Evolutionary conservation across 129 eudicot genomes (phyloP), one percentile per base, ranked within the genome.

Genomic region (Artemisia annua): DNA sequence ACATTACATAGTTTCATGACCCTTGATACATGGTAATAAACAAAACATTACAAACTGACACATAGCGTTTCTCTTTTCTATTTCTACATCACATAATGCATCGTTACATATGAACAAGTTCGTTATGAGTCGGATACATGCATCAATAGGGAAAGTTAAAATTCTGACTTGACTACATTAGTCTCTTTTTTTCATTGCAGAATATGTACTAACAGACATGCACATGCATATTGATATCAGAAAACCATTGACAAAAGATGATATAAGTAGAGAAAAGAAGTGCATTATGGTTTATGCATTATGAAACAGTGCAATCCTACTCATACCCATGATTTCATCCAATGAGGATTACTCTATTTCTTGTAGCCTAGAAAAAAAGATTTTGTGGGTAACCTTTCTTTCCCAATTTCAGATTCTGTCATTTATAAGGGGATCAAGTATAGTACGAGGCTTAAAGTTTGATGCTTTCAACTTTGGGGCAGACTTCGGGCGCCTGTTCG

Each of bases 301-400:
- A 69, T 10, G 20, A 69, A 49, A 69, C 20, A 49, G 49, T 77
- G 81, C 49, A 30, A 32, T 77, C 76, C 70, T 77, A 77, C 70
- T 77, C 76, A 69, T 20, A 61, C 63, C 81, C 81, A 59, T 69
- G 80, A 67, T 75, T 49, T 48, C 48, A 72, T 72, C 32, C 50
- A 19, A 39, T 32, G 57, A 55, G 58, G 65, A 53, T 51, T 19
- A 64, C 72, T 54, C 59, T 72, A 48, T 48, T 48, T 72, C 48
- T 62, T 1, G 15, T 50, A 72, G 50, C 60, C 32, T 39, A 39
- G 44, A 39, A 35, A 44, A 44, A 60, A 60, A 60, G 77, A 72
- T 72, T 72, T 72, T 67, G 69, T 72, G 69, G 65, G 69, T 51
- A 10, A 60, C 69, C 68, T 69, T 60, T 60, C 69, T 72, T 73